Percentiles rank a stretch among this genome's conserved stretches.
Conservation (phyloP, 306 rosid genomes). For the Glycine tomentella region DNA sequence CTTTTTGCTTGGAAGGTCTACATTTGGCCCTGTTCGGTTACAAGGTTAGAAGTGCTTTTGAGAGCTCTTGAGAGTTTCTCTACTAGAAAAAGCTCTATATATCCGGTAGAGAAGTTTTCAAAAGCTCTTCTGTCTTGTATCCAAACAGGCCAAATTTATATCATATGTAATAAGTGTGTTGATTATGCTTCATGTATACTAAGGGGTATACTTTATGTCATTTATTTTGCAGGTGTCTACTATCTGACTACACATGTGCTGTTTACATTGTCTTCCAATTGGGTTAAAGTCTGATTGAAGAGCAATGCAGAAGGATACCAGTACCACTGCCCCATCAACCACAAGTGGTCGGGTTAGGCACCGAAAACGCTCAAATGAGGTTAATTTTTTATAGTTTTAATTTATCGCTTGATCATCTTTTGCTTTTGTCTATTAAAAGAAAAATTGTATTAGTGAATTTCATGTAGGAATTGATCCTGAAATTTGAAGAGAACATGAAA, state of each 20-base stretch:
- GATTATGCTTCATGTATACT: conserved; percentile 29
- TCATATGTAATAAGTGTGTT: neutral
- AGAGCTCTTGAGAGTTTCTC: no score
- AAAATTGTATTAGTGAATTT: neutral
- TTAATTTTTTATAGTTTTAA: conserved; percentile 43
- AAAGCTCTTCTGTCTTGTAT: no score
- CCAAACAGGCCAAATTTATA: neutral
- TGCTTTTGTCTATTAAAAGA: neutral
- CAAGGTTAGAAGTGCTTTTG: no score
- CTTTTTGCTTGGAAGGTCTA: conserved; percentile 5
- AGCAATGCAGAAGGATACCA: conserved; percentile 71
- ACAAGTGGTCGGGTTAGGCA: conserved; percentile 65
- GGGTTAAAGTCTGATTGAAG: conserved; percentile 48
- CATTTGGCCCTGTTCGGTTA: no score
- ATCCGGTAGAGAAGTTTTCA: no score
- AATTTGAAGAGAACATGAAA: conserved; percentile 35
- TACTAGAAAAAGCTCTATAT: no score
- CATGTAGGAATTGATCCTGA: conserved; percentile 41
- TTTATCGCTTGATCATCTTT: conserved; percentile 13
- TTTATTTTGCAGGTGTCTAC: conserved; percentile 59
- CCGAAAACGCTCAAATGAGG: conserved; percentile 87
- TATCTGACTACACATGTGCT: conserved; percentile 44
- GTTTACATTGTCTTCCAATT: conserved; percentile 44
- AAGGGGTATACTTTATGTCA: conserved; percentile 27
- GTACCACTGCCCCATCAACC: conserved; percentile 46